Conservation (phyloP, 1,284 basidiomycete genomes). For the Ceratobasidium sp. region DNA sequence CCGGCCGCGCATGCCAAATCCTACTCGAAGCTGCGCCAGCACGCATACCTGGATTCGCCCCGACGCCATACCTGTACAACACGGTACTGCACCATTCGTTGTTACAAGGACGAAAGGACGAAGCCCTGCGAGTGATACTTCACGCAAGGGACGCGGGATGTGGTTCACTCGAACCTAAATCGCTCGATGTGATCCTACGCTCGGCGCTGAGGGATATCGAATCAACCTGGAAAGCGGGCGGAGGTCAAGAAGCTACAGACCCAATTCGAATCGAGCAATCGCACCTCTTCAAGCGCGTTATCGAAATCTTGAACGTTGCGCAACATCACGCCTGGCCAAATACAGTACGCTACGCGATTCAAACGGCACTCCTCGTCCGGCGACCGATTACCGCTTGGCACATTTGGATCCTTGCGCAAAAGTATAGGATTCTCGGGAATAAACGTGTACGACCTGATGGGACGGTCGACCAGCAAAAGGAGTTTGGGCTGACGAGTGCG, state of each 20-base stretch:
- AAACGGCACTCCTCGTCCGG: conserved; percentile 6
- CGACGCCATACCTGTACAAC: conserved; percentile 22
- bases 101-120: conserved; percentile 9
- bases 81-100: conserved; percentile 28
- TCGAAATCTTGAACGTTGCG: neutral
- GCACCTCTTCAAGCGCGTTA: conserved; percentile 18
- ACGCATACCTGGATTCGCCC: conserved; percentile 24
- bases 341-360: conserved; percentile 18
- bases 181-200: conserved; percentile 16
- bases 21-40: conserved; percentile 34
- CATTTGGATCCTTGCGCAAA: conserved; percentile 30
- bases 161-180: conserved; percentile 26
- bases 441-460: neutral
- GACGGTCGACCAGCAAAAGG: neutral
- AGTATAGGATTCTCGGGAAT: neutral
- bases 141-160: conserved; percentile 18
- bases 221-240: neutral
- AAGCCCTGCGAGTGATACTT: neutral
- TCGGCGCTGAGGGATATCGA: neutral
- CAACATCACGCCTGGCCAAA: neutral
- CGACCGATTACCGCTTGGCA: conserved; percentile 24
- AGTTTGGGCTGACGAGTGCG: conserved; percentile 16
- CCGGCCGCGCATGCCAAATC: conserved; percentile 33
- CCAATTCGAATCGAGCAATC: neutral
- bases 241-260: neutral